Evolutionary conservation across 495 filamentous ascomycete genomes (phyloP), one percentile per base, ranked within the genome.

Genomic region (Trichoderma virens): DNA sequence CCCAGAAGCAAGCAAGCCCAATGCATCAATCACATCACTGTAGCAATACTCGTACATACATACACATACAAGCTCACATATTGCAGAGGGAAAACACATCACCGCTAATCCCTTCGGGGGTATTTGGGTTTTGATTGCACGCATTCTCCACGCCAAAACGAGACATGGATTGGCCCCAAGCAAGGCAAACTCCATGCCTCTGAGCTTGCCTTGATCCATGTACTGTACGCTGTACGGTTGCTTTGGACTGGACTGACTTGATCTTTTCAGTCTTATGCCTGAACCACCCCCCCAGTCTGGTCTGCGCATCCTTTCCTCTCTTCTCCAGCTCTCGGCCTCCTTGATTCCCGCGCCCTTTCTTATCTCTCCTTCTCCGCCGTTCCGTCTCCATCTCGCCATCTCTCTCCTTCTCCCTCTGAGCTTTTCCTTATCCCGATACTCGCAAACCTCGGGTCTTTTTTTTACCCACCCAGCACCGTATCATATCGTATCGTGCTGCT

Each of bases 281-380:
- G n/a, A n/a, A n/a, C n/a, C 32, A 35, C 32, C 4, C 32, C 32
- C 32, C 32, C 32, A n/a, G n/a, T n/a, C 32, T 35, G 32, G 4
- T 35, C 18, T 47, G 43, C 43, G 16, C 43, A 47, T 47, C 43
- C 43, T 47, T 18, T 47, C 2, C 7, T 47, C n/a, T 47, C 9
- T 43, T 43, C 39, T 47, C 43, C 18, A 6, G 18, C 43, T 47
- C 43, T 20, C 16, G 14, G 18, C n/a, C n/a, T 23, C 43, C 18
- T 20, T 45, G 11, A 45, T n/a, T 47, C 43, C 43, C 43, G 18
- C 18, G 43, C n/a, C n/a, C 43, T 20, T 23, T 47, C 43, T 47
- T 47, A 47, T 47, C 43, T 47, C 18, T 47, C 80, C 59, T 73
- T 76, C 16, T 76, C 77, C 35, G 80, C 79, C 62, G 63, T 68